Evolutionary conservation across 2,329 filamentous ascomycete species (phyloP), one percentile per base, ranked within the genome.

Genomic region (Xylaria hypoxylon): DNA sequence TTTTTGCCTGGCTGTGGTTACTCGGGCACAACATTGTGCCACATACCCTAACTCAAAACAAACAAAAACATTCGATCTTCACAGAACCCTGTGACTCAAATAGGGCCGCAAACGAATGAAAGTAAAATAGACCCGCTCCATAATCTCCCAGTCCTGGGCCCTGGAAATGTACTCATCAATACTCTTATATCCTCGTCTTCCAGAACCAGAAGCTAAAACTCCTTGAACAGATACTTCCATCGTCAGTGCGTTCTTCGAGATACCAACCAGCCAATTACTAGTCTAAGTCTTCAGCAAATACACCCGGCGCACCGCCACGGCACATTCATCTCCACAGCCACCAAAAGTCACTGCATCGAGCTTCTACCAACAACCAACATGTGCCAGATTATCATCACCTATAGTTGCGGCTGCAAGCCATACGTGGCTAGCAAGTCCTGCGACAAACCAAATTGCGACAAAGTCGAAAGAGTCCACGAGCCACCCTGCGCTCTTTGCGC

Each of bases 341-440:
- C 26, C 24, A 38, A 42, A 19, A 52, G 17, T 13, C 8, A 19
- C 26, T 5, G 2, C 10, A 28, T 42, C 38, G n/a, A 28, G 19
- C 31, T 19, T n/a, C 33, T n/a, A n/a, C 22, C 35, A 38, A 13
- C 24, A 28, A 17, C 38, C 64, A 56, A 31, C 51, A 70, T 70
- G 68, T 70, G 68, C 55, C 48, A 65, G 11, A 47, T 70, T n/a
- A 51, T 65, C 47, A 62, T 70, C 62, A 65, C 44, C 1, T 68
- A 68, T 47, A 44, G 31, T 13, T 70, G 68, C 56, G 68, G 62
- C 56, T 70, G 68, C 52, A 68, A 65, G 50, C 59, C 65, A 5
- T 68, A 65, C 10, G 24, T 2, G 7, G 62, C 22, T 5, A 42
- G 5, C 11, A 62, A 65, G 10, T 31, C 47, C 40, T 70, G 68